Base-by-base conservation (phyloP, 345 rosid genomes). In the Cochlearia excelsa region DNA sequence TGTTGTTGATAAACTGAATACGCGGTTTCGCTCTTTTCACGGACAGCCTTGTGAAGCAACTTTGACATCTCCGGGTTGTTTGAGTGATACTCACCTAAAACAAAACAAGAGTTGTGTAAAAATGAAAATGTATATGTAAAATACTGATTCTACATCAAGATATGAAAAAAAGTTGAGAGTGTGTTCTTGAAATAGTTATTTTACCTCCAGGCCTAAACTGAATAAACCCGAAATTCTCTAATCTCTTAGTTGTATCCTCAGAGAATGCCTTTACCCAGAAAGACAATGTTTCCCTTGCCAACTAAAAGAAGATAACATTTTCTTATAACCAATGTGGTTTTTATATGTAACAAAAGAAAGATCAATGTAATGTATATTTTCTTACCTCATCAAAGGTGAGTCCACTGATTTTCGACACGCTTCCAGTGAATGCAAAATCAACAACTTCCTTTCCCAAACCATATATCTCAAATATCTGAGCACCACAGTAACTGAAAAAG, bases 201-300 rank as follows among this genome's bases (percentile, higher is more conserved):
- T 49, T 81, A 93, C 99, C 99, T 82, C 99, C 99, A 57, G 97
- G 86, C 71, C 97, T 85, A 51, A 82, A 81, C 53, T 93, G 97
- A 74, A 93, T 93, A 72, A 87, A 93, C 31, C 99, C 99, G 57
- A 81, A 93, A 54, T 93, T 93, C 74, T 93, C 95, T 74, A 93
- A 75, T 71, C 99, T 80, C 75, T 93, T 93, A 10, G 99, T 87
- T 34, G 99, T 93, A 63, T 89, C 99, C 75, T 85, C 94, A 23
- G 99, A 93, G 71, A 89, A 93, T 63, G 99, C 99, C 75, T 93
- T 93, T 61, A 89, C 97, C 99, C 99, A 93, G 75, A 87, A 93
- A 64, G 99, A 93, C 74, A 93, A 64, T 4, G 95, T 73, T 75
- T 93, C 99, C 74, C 99, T 89, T 31, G 95, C 95, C 70, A 93